A percentile compares a stretch with the other conserved stretches of the same genome.
Evolutionary conservation across 169 alveolate species (phyloP).

Genomic region (Miamiensis avidus): DNA sequence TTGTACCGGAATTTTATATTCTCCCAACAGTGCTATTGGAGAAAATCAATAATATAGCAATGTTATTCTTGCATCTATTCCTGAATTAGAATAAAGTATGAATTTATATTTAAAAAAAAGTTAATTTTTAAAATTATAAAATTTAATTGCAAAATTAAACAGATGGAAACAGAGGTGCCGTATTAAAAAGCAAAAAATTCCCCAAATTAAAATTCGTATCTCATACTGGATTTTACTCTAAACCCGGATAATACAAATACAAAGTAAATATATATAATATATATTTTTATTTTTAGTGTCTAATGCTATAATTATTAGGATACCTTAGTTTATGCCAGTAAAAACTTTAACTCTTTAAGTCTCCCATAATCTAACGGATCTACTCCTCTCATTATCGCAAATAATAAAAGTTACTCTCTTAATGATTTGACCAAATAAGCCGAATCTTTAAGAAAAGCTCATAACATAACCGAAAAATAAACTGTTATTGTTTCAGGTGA

Average conservation of each 20-base stretch:
- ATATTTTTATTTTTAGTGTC: neutral
- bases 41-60: slow-evolving; percentile 27
- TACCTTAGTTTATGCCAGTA: slow-evolving; percentile 38
- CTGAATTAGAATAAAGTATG: slow-evolving; percentile 33
- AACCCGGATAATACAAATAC: slow-evolving; percentile 43
- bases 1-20: slow-evolving; percentile 41
- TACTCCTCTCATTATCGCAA: slow-evolving; percentile 21
- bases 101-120: neutral
- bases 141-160: neutral
- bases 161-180: slow-evolving; percentile 27
- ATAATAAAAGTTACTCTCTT: slow-evolving; percentile 4
- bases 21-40: slow-evolving; percentile 35
- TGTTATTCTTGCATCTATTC: slow-evolving; percentile 14
- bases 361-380: slow-evolving; percentile 24
- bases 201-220: slow-evolving; percentile 28
- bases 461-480: slow-evolving; percentile 8
- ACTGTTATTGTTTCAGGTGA: slow-evolving; percentile 24
- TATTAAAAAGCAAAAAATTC: slow-evolving; percentile 27
- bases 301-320: slow-evolving; percentile 15
- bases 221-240: slow-evolving; percentile 49
- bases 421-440: slow-evolving; percentile 4
- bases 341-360: slow-evolving; percentile 36
- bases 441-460: neutral
- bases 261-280: slow-evolving; percentile 24
- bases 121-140: neutral